These are phyloP conservation scores for Nemania abortiva DNA, from an alignment of 2,329 filamentous ascomycete genomes.

Conservation along the genomic window DNA sequence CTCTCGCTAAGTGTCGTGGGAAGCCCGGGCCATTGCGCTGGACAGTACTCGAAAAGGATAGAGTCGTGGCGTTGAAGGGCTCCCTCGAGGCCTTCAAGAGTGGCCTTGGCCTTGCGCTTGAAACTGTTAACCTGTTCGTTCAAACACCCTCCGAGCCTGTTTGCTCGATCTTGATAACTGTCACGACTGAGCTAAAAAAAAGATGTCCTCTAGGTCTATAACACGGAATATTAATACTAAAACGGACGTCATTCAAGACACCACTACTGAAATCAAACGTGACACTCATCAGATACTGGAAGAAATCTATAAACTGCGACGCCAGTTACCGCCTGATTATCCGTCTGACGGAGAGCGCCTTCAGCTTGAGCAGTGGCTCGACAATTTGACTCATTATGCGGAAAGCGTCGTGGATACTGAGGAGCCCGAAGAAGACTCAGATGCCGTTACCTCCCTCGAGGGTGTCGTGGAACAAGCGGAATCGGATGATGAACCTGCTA, in stretches of 20 bases:
- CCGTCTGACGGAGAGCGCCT: neutral
- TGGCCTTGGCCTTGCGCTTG: slow-evolving; percentile 7
- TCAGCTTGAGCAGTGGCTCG: slow-evolving; percentile 12
- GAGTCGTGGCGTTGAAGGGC: slow-evolving; percentile 1
- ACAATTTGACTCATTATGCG: slow-evolving; percentile 18
- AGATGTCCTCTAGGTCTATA: slow-evolving; percentile 15
- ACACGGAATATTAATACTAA: slow-evolving; percentile 14
- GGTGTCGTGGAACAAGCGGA: neutral
- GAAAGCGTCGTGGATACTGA: neutral
- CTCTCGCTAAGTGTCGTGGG: neutral
- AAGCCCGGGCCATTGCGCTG: slow-evolving; percentile 11
- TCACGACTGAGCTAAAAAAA: too few species aligned
- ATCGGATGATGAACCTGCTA: neutral
- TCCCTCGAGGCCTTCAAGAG: slow-evolving; percentile 21
- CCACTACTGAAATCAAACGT: slow-evolving; percentile 12
- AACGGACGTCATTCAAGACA: slow-evolving; percentile 5
- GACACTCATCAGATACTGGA: slow-evolving; percentile 8
- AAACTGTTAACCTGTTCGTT: slow-evolving; percentile 18
- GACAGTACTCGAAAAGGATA: slow-evolving; percentile 18
- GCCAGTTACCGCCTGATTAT: slow-evolving; percentile 6
- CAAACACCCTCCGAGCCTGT: too few species aligned
- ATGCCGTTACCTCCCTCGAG: too few species aligned
- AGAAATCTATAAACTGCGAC: slow-evolving; percentile 17
- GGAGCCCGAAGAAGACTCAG: too few species aligned
- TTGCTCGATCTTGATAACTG: too few species aligned